phyloP scores from a whole-genome alignment of 805 yeast genomes.

The Candida namnaoensis region DNA sequence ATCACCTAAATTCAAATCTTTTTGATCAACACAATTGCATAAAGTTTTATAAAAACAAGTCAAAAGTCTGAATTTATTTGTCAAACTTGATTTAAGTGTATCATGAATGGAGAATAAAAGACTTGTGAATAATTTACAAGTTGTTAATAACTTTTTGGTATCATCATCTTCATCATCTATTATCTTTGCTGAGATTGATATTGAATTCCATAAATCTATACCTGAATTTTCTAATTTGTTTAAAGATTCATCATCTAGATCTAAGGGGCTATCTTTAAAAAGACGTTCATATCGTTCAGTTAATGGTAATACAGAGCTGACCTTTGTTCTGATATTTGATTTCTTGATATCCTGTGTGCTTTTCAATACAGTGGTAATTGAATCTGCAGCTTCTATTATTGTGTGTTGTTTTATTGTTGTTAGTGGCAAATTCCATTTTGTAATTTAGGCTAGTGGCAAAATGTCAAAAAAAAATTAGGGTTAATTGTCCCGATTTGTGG shows the following conservation, averaged over 20 bases:
- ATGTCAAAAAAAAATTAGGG: no score
- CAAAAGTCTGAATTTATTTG: slow-evolving; percentile 19
- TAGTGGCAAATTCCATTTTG: no score
- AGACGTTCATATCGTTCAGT: slow-evolving; percentile 22
- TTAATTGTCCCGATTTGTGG: no score
- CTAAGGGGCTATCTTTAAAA: slow-evolving; percentile 12
- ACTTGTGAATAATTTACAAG: slow-evolving; percentile 19
- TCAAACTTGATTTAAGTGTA: slow-evolving; percentile 12
- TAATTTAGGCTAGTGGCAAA: no score
- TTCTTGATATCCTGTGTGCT: no score
- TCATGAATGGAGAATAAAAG: slow-evolving; percentile 24
- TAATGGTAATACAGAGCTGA: slow-evolving; percentile 19
- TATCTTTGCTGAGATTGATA: slow-evolving; percentile 18
- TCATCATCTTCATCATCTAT: slow-evolving; percentile 3
- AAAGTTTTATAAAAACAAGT: slow-evolving; percentile 21
- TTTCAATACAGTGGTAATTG: slow-evolving; percentile 4
- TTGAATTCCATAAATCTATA: slow-evolving; percentile 28
- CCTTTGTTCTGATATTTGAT: neutral
- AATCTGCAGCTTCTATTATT: slow-evolving; percentile 8
- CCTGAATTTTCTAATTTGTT: slow-evolving; percentile 6
- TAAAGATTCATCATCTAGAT: slow-evolving; percentile 3
- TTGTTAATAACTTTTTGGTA: slow-evolving; percentile 5
- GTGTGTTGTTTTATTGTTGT: no score
- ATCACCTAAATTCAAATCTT: slow-evolving; percentile 8
- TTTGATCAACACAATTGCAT: slow-evolving; percentile 16